Evolutionary conservation across 2,329 filamentous ascomycete genomes (phyloP).

Genomic region (Periconia digitata): DNA sequence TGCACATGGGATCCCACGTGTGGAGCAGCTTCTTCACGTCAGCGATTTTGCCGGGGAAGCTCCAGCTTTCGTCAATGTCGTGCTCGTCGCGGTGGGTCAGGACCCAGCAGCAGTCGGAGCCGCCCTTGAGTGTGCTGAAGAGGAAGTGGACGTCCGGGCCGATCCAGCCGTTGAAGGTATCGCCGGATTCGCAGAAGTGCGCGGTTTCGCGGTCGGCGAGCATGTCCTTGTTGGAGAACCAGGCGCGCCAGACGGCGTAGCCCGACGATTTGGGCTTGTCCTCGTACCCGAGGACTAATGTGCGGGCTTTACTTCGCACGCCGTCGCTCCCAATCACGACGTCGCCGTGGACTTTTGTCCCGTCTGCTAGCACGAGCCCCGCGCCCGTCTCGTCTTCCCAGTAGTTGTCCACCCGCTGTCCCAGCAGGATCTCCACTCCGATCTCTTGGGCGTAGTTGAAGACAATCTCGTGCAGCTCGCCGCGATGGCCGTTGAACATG

Average conservation of each 20-base stretch:
- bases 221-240: conserved; percentile 43
- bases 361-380: conserved; percentile 55
- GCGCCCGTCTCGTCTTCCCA: conserved; percentile 56
- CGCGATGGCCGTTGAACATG: conserved; percentile 62
- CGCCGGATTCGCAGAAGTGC: conserved; percentile 42
- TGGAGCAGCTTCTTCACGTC: conserved; percentile 37
- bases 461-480: conserved; percentile 61
- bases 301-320: conserved; percentile 54
- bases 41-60: conserved; percentile 36
- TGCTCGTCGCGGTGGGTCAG: conserved; percentile 39
- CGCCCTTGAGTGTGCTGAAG: conserved; percentile 40
- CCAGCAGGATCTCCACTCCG: conserved; percentile 58
- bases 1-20: conserved; percentile 38
- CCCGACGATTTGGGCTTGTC: conserved; percentile 57
- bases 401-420: conserved; percentile 55
- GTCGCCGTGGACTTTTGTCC: conserved; percentile 51
- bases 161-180: conserved; percentile 44
- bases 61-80: conserved; percentile 41
- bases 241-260: conserved; percentile 57
- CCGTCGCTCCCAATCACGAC: conserved; percentile 57
- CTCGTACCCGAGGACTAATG: conserved; percentile 55
- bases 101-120: conserved; percentile 42
- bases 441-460: conserved; percentile 60
- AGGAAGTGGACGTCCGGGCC: conserved; percentile 44
- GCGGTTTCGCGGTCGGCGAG: conserved; percentile 39